Evolutionary conservation across 805 yeast species (phyloP), one percentile per base, ranked within the genome.

Genomic region (Jamesozyma spencerorum): DNA sequence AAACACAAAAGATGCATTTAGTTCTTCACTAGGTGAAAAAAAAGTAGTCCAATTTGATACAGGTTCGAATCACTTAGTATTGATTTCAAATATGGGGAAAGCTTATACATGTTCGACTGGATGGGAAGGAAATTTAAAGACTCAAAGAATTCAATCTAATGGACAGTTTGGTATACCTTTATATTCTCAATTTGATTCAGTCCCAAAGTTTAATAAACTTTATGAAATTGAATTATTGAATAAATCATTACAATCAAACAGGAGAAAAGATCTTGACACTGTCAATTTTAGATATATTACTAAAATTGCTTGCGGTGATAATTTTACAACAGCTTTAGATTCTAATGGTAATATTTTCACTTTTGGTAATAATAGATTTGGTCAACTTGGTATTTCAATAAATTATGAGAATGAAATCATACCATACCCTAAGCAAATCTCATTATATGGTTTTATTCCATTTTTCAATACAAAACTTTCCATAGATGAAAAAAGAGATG

Each of bases 91-190:
- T 31, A 54, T 68, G 10, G 87, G 88, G 1, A 68, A 75, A 27
- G 78, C 84, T 0, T 81, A 70, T 47, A 66, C 84, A 1, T 66
- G 77, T 10, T 72, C 84, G 13, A 77, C 94, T 0, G 82, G 82
- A 1, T 45, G 60, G 2, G 29, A 43, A 3, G 8, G 29, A 2
- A 48, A 53, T 12, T 18, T 27, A n/a, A 34, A 24, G 3, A 7
- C 28, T 22, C 20, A 18, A 14, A 12, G 12, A 8, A 33, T 15
- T 4, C 57, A 64, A n/a, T 61, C 66, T 4, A 70, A 70, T 36
- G 97, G 97, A 3, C 97, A 92, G 63, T 85, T 74, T 61, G 97
- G 97, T 15, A 59, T 85, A 13, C 92, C 95, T 1, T 61, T 65
- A 12, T 74, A 68, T 47, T 76, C 95, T 1, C 88, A 84, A 42